phyloP scores from a whole-genome alignment of 257 asterid species.

The Plantago ovata region DNA sequence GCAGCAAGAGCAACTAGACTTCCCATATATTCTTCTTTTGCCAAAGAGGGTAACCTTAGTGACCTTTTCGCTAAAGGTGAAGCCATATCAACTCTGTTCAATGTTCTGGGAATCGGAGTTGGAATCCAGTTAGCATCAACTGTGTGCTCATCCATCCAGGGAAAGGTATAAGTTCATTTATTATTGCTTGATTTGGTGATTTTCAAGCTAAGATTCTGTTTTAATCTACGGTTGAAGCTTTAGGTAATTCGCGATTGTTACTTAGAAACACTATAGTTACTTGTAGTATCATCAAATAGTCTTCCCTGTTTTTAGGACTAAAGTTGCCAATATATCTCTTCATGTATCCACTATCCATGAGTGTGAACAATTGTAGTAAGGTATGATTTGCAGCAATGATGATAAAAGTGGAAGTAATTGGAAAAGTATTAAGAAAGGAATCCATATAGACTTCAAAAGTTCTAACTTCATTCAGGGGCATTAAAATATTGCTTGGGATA shows the following conservation, averaged over 20 bases:
- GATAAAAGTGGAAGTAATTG: background rate
- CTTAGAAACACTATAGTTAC: background rate
- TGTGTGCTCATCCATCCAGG: constrained; percentile 78
- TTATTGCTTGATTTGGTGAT: constrained; percentile 1
- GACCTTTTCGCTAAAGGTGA: constrained; percentile 98
- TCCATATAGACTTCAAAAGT: background rate
- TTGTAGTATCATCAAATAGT: no score
- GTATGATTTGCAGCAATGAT: background rate
- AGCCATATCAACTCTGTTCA: constrained; percentile 90
- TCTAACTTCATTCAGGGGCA: background rate
- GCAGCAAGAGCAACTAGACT: constrained; percentile 99
- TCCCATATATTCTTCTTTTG: constrained; percentile 94
- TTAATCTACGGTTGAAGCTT: constrained; percentile 3
- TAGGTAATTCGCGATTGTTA: background rate
- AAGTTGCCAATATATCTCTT: no score
- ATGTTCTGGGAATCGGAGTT: constrained; percentile 82
- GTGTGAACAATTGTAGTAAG: no score
- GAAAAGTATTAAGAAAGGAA: background rate
- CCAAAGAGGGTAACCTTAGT: constrained; percentile 98
- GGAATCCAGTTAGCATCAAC: constrained; percentile 95
- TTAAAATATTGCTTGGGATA: background rate
- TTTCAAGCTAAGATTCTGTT: constrained; percentile 1
- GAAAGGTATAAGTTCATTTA: constrained; percentile 60
- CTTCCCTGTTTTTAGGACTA: background rate
- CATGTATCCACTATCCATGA: no score